Conservation (phyloP, 2,329 filamentous ascomycete genomes). For the Botryotinia globosa region DNA sequence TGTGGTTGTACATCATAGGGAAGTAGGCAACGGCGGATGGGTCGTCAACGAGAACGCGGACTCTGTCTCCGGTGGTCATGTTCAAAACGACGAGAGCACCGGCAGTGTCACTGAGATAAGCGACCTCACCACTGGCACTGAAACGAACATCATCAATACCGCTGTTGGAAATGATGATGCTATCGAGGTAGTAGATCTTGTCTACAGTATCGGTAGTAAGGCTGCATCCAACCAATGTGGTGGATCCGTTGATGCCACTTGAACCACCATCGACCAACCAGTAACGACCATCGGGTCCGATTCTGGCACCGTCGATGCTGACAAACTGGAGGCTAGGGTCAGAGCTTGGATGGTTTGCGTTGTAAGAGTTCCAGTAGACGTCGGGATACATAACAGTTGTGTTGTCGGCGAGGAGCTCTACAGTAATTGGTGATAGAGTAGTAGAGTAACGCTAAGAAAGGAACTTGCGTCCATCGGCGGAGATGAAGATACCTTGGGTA, state of each 20-base stretch:
- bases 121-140: constrained; percentile 52
- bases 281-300: neutral
- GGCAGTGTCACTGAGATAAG: constrained; percentile 71
- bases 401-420: neutral
- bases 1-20: constrained; percentile 38
- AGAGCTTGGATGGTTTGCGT: neutral
- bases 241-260: constrained; percentile 18
- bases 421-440: neutral
- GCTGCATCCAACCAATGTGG: constrained; percentile 38
- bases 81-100: constrained; percentile 46
- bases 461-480: neutral
- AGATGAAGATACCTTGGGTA: constrained; percentile 2
- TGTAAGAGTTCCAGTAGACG: neutral
- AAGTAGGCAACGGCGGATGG: constrained; percentile 33
- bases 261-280: constrained; percentile 6
- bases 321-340: neutral
- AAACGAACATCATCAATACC: constrained; percentile 42
- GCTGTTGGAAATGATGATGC: constrained; percentile 35
- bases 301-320: neutral
- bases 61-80: constrained; percentile 31
- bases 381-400: neutral
- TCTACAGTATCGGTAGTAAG: constrained; percentile 35
- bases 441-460: neutral
- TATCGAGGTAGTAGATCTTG: constrained; percentile 39
- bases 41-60: constrained; percentile 36